These are phyloP conservation scores for Sechiopsis laciniata DNA, from an alignment of 306 rosid genomes.

Conservation along the genomic window DNA sequence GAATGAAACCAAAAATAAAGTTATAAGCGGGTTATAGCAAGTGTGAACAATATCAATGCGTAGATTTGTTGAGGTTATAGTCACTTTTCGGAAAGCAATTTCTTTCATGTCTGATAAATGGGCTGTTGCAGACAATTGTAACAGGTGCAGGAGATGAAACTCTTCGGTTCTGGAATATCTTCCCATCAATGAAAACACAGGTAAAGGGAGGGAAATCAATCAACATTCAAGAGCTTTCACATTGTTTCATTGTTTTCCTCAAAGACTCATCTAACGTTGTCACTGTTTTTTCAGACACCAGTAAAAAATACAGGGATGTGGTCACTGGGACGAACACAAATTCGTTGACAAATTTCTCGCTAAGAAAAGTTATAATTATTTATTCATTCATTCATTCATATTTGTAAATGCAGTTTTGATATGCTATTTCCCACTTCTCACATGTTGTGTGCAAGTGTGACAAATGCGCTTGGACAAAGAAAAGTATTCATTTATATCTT, in stretches of 20 bases:
- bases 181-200: conserved; percentile 80
- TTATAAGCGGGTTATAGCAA: no score
- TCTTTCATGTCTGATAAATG: not conserved
- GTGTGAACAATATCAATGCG: no score
- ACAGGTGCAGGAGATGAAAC: conserved; percentile 99
- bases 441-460: not conserved
- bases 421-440: no score
- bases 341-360: conserved; percentile 32
- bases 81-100: no score
- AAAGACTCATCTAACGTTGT: not conserved
- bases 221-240: not conserved
- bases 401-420: conserved; percentile 23
- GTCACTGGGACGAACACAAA: conserved; percentile 85
- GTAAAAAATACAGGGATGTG: conserved; percentile 85
- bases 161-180: conserved; percentile 82
- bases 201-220: conserved; percentile 30
- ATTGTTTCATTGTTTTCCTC: not conserved
- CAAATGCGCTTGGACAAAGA: no score
- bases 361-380: no score
- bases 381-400: conserved; percentile 1
- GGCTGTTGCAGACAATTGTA: conserved; percentile 66
- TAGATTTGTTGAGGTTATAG: no score
- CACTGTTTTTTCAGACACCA: conserved; percentile 46
- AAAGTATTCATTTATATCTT: no score
- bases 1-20: no score